Evolutionary conservation across 179 eudicot genomes (phyloP), one percentile per base, ranked within the genome.

Genomic region (Nepenthes alata): DNA sequence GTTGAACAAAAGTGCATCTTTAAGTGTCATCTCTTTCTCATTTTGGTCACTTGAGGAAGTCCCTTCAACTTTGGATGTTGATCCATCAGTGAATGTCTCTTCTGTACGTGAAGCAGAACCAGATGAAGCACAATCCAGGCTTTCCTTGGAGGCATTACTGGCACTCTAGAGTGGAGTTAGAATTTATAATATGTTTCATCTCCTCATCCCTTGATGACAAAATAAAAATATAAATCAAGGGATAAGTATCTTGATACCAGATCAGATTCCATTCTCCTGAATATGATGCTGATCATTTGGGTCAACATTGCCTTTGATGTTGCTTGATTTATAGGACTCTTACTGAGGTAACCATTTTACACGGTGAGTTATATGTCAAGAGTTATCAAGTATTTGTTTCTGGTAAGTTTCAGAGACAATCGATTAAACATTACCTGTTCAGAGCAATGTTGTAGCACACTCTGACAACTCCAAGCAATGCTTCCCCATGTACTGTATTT

Each of bases 271-370:
- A 87, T 93, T 72, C 97, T 86, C 64, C 96, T 83, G 66, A 89
- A 93, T 58, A 81, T 63, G 57, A 89, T 87, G 83, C 87, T 93
- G 77, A 93, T 88, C 97, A 89, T 93, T 71, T 93, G 98, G 52
- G 97, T 93, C 79, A 93, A 51, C 98, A 89, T 93, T 52, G 98
- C 98, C 80, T 93, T 93, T 65, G 98, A 80, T 36, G 98, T 93
- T 57, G 84, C 91, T 87, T 93, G 98, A 77, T 93, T 93, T 60
- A 87, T 74, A 37, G 88, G 90, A 74, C 97, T 93, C 80, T 93
- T 93, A 83, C 97, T 93, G 82, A 58, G 62, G 69, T 72, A 71
- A 69, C 69, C 52, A 74, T 52, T 16, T 44, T 51, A 56, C 41
- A 60, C 48, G 44, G 63, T 66, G 14, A 64, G 57, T 62, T 61